These are phyloP conservation scores for Porcisia hertigi DNA, from an alignment of 208 protist genomes.

Conservation along the genomic window DNA sequence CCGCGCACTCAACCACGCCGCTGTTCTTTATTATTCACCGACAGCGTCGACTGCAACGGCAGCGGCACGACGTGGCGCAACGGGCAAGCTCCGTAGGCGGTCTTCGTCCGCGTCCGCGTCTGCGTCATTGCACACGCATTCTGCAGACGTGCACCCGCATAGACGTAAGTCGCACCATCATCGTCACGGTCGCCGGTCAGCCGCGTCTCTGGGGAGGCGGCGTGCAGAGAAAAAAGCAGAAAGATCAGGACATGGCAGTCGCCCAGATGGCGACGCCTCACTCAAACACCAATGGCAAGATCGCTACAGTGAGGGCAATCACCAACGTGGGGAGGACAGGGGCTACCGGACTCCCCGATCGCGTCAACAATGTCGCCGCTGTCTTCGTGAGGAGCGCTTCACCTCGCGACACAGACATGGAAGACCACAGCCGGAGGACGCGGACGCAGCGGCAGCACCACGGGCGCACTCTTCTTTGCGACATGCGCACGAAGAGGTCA, in stretches of 20 bases:
- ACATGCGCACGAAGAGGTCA: background rate
- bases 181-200: background rate
- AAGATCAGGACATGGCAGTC: background rate
- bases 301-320: background rate
- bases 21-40: background rate
- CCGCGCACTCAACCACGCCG: background rate
- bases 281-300: background rate
- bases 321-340: background rate
- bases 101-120: background rate
- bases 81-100: background rate
- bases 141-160: background rate
- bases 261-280: background rate
- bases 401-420: background rate
- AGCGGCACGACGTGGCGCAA: background rate
- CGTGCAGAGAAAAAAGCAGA: background rate
- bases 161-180: background rate
- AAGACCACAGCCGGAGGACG: background rate
- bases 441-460: background rate
- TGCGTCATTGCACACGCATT: background rate
- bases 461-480: background rate
- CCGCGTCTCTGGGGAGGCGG: background rate
- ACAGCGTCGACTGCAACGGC: background rate
- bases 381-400: background rate
- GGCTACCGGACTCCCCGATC: background rate
- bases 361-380: slow-evolving; percentile 6